phyloP scores from a whole-genome alignment of 1,139 yeast genomes.

The Zygosaccharomyces sapae region DNA sequence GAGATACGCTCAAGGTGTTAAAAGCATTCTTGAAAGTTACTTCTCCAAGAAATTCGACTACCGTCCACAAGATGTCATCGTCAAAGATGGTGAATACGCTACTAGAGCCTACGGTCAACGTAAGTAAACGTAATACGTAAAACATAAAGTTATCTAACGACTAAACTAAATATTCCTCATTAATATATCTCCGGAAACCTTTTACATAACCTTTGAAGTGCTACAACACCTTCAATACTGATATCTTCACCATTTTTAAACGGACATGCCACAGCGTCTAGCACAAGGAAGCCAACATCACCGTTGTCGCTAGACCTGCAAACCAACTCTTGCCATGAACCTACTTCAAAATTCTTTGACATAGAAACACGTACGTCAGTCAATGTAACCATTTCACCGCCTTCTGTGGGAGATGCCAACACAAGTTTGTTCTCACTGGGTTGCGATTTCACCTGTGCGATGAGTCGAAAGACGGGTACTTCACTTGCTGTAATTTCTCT shows the following conservation, averaged over 20 bases:
- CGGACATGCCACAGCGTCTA: constrained; percentile 33
- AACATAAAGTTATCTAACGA: background rate
- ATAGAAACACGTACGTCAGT: constrained; percentile 28
- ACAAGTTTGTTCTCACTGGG: constrained; percentile 30
- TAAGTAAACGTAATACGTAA: background rate
- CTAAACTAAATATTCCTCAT: background rate
- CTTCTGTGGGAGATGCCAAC: constrained; percentile 29
- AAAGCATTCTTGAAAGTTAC: background rate
- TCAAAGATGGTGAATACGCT: background rate
- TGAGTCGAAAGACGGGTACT: constrained; percentile 32
- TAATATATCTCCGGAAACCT: constrained; percentile 34
- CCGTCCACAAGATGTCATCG: background rate
- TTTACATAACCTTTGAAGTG: constrained; percentile 29
- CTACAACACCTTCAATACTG: constrained; percentile 34
- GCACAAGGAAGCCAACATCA: constrained; percentile 33
- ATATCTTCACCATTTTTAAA: constrained; percentile 29
- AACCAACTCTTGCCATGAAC: constrained; percentile 35
- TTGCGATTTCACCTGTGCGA: constrained; percentile 34
- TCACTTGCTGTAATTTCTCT: constrained; percentile 24
- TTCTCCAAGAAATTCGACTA: background rate
- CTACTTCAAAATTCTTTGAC: constrained; percentile 27
- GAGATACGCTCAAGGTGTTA: background rate
- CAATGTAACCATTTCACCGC: constrained; percentile 32
- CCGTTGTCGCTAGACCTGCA: constrained; percentile 35
- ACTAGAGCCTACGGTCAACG: background rate